Percentiles rank a stretch among this genome's conserved stretches.
Conservation (phyloP, 2,329 filamentous ascomycete species). For the Cladobotryum protrusum region DNA sequence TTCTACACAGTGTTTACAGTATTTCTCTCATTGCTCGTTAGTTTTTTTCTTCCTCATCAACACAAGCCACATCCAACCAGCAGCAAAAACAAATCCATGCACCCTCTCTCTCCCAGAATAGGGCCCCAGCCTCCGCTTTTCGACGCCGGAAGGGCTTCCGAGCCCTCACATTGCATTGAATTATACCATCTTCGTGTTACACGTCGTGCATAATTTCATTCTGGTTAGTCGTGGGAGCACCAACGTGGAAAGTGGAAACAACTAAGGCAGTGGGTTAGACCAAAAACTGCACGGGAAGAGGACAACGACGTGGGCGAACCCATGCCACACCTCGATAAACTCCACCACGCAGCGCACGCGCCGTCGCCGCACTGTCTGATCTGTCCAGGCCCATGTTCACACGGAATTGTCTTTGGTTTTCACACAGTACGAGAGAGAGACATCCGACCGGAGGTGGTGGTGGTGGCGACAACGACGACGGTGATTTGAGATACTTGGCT, state of each 20-base stretch:
- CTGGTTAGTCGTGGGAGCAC: background rate
- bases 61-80: background rate
- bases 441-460: background rate
- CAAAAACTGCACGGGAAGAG: no score
- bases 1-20: no score
- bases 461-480: no score
- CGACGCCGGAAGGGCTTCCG: conserved; percentile 5
- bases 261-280: no score
- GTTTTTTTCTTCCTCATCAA: no score
- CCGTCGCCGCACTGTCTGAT: background rate
- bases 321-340: background rate
- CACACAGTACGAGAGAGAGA: conserved; percentile 6
- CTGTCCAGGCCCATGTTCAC: conserved; percentile 1
- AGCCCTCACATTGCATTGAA: conserved; percentile 3
- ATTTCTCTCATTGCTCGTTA: no score
- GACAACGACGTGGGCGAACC: no score
- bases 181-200: background rate
- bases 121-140: background rate
- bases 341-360: conserved; percentile 1
- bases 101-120: background rate
- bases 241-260: background rate
- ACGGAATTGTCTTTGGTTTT: no score
- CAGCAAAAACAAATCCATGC: background rate
- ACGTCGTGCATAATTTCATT: background rate
- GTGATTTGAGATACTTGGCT: no score